Evolutionary conservation across 805 yeast genomes (phyloP), one percentile per base, ranked within the genome.

Genomic region (Lipomyces chichibuensis): DNA sequence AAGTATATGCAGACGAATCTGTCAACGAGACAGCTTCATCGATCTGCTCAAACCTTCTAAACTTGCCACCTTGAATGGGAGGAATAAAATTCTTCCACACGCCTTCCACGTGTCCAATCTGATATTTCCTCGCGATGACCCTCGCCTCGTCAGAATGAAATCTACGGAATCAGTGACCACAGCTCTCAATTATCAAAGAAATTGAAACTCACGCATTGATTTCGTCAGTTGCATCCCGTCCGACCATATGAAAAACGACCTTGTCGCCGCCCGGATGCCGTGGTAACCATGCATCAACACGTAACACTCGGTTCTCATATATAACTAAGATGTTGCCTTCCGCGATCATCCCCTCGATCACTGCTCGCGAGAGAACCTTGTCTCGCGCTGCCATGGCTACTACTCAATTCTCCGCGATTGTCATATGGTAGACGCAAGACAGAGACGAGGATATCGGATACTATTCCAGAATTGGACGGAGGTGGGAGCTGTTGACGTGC

Each of bases 241-340:
- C 97, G 2, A 92, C 85, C 88, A 92, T 83, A 77, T 92, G 97
- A 72, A 81, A 81, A 6, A 92, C 87, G 1, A 96, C 93, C 74
- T 86, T 89, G 66, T 88, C 93, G 4, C 97, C 97, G 17, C 97
- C 97, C 0, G 97, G 97, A 77, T 92, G 97, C 60, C 73, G 81
- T 32, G 80, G 81, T 46, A 92, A 77, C 97, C 97, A 92, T 8
- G 78, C 70, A 63, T 91, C 87, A 65, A 92, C 80, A 71, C 86
- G 84, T 54, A 92, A 80, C 4, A 89, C 96, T 25, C 78, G 67
- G 57, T 83, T 79, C 49, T 87, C 80, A 74, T 85, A 88, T 2
- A 92, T 88, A 52, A 91, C 91, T 35, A 92, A 83, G 29, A 86
- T 84, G 67, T 87, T 85, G 2, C 97, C 97, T 4, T 78, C 78